Percentiles rank a stretch among this genome's conserved stretches.
These are phyloP conservation scores for Fusarium sacchari DNA, from an alignment of 2,329 filamentous ascomycete genomes.

Conservation along the genomic window DNA sequence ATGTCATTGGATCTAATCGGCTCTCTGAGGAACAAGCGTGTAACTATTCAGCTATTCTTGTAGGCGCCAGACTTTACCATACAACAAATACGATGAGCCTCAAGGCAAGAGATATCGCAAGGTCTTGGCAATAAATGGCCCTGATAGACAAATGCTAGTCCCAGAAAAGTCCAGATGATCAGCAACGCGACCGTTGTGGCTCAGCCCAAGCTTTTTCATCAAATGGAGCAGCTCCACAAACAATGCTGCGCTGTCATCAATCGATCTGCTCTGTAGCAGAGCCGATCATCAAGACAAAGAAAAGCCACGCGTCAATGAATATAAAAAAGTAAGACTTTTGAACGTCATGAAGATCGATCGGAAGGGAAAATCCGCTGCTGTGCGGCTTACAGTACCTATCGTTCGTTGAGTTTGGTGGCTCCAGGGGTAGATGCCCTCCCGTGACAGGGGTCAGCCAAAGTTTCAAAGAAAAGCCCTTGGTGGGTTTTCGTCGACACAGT, in stretches of 20 bases:
- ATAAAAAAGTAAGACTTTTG: background rate
- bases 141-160: slow-evolving; percentile 2
- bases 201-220: slow-evolving; percentile 18
- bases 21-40: background rate
- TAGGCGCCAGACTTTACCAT: background rate
- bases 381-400: background rate
- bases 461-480: slow-evolving; percentile 32
- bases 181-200: slow-evolving; percentile 22
- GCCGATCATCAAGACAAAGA: slow-evolving; percentile 13
- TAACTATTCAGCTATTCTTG: background rate
- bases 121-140: background rate
- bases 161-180: slow-evolving; percentile 20
- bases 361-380: background rate
- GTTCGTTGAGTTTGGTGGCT: slow-evolving; percentile 11
- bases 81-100: background rate
- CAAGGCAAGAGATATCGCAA: slow-evolving; percentile 1
- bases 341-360: background rate
- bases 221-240: slow-evolving; percentile 27
- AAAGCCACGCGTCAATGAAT: slow-evolving; percentile 22
- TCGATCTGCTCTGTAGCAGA: slow-evolving; percentile 1
- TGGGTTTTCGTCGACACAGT: background rate
- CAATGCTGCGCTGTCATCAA: slow-evolving; percentile 27
- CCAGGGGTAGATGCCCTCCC: slow-evolving; percentile 28
- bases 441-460: slow-evolving; percentile 23
- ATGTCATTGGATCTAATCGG: background rate